Evolutionary conservation across 2,329 filamentous ascomycete species (phyloP).

Genomic region (Sporothrix brasiliensis): DNA sequence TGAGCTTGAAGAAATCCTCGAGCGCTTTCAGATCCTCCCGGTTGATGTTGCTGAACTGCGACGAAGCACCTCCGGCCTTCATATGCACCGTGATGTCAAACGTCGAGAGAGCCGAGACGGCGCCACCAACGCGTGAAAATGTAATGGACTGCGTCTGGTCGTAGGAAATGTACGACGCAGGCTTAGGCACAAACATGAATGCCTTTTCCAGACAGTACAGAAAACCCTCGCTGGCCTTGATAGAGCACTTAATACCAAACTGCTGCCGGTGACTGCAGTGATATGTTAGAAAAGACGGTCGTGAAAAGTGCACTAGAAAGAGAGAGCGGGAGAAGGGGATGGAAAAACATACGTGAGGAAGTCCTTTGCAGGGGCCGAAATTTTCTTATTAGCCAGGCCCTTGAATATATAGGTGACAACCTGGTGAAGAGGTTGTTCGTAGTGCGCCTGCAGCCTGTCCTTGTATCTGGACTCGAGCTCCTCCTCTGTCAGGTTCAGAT

Average conservation of each 20-base stretch:
- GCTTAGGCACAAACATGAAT: slow-evolving; percentile 98
- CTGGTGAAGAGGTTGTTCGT: slow-evolving; percentile 90
- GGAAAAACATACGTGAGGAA: slow-evolving; percentile 68
- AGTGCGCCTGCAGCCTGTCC: slow-evolving; percentile 83
- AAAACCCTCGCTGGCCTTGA: slow-evolving; percentile 98
- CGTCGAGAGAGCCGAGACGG: slow-evolving; percentile 88
- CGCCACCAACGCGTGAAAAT: slow-evolving; percentile 93
- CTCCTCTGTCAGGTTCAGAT: slow-evolving; percentile 93
- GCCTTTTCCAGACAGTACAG: slow-evolving; percentile 97
- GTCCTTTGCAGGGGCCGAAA: slow-evolving; percentile 90
- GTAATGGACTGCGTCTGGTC: slow-evolving; percentile 90
- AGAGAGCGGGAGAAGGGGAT: not conserved
- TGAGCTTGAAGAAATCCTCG: slow-evolving; percentile 97
- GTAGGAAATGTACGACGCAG: slow-evolving; percentile 94
- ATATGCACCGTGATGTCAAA: slow-evolving; percentile 95
- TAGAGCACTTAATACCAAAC: slow-evolving; percentile 97
- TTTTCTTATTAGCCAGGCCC: slow-evolving; percentile 90
- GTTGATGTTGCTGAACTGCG: slow-evolving; percentile 99
- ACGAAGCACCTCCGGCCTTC: slow-evolving; percentile 83
- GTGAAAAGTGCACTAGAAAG: not conserved
- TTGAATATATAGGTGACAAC: slow-evolving; percentile 96
- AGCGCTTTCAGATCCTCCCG: slow-evolving; percentile 94
- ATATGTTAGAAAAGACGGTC: not conserved
- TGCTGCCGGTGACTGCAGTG: slow-evolving; percentile 76
- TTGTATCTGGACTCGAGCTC: slow-evolving; percentile 82